Percentiles rank a stretch among this genome's conserved stretches.
phyloP scores from a whole-genome alignment of 2,329 filamentous ascomycete species.

The Rugonectria rugulosa region DNA sequence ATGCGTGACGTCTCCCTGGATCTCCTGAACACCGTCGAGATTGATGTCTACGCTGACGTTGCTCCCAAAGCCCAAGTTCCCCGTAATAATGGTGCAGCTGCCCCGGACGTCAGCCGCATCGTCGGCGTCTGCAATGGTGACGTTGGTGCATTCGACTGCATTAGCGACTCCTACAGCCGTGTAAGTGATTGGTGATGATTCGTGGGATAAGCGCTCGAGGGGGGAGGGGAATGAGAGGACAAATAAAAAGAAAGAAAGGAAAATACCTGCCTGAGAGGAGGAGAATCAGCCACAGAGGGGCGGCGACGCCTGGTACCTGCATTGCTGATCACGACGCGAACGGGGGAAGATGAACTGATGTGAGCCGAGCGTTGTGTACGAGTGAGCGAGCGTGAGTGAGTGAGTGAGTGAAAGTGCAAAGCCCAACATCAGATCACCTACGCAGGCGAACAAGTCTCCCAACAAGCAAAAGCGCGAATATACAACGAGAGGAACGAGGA shows the following conservation, averaged over 20 bases:
- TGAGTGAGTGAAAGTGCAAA: no score
- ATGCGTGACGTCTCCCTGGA: slow-evolving; percentile 19
- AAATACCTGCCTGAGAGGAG: slow-evolving; percentile 7
- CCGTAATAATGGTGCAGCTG: slow-evolving; percentile 20
- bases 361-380: not conserved
- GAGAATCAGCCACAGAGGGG: slow-evolving; percentile 7
- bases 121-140: slow-evolving; percentile 22
- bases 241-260: not conserved
- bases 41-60: slow-evolving; percentile 17
- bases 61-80: slow-evolving; percentile 8
- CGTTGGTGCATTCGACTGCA: slow-evolving; percentile 19
- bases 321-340: not conserved
- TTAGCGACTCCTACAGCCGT: slow-evolving; percentile 2
- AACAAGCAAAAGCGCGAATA: no score
- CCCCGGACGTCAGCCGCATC: slow-evolving; percentile 19
- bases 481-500: no score
- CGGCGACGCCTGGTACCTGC: slow-evolving; percentile 1
- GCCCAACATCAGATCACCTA: no score
- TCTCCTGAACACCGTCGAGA: slow-evolving; percentile 22
- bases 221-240: no score
- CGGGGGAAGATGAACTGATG: not conserved
- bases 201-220: no score
- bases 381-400: not conserved
- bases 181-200: not conserved
- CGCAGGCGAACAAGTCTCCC: no score